Base-by-base conservation (phyloP, 2,329 filamentous ascomycete species). In the Arthrobotrys conoides region DNA sequence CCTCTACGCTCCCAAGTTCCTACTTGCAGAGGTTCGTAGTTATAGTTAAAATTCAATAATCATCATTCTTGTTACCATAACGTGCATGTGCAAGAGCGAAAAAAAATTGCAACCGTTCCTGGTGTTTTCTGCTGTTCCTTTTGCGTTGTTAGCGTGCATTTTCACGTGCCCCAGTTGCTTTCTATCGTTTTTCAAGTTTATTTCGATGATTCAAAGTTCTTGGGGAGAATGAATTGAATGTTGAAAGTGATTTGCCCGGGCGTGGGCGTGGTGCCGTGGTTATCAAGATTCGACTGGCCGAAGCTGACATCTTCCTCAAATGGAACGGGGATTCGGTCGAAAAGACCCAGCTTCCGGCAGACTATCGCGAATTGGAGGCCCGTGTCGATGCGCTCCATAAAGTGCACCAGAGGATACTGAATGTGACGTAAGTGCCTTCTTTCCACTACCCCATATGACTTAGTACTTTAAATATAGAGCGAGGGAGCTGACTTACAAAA, bases 351-450 rank as follows among this genome's bases (percentile, higher is more conserved):
- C 93, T 99, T 51, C 96, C 96, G 55, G 91, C 94, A 82, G 96
- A 98, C 86, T 99, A 99, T 86, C 93, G 97, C 84, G 94, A 98
- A 86, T 92, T 99, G 80, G 96, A 99, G 90, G 97, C 97, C 89
- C 91, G 95, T 81, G 94, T 98, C 83, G 96, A 99, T 90, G 96
- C 96, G 76, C 88, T 99, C 84, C 98, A 97, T 88, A 91, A 92
- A 84, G 96, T 97, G 77, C 96, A 99, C 86, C 93, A 97, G 87
- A 97, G 97, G 88, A 93, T 99, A 88, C 90, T 99, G 80, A 90
- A 93, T 82, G 96, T 98, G 84, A 99, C 96, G 93, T 97, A 87
- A 86, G 92, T 89, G 69, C 75, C 14, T 10, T 41, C 30, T 49
- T 24, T 78, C 59, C 53, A 16, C n/a, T 22, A 20, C 20, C 38